A percentile compares a stretch with the other conserved stretches of the same genome.
Evolutionary conservation across 306 rosid genomes (phyloP).

Genomic region (Pterocarpus macrocarpus): DNA sequence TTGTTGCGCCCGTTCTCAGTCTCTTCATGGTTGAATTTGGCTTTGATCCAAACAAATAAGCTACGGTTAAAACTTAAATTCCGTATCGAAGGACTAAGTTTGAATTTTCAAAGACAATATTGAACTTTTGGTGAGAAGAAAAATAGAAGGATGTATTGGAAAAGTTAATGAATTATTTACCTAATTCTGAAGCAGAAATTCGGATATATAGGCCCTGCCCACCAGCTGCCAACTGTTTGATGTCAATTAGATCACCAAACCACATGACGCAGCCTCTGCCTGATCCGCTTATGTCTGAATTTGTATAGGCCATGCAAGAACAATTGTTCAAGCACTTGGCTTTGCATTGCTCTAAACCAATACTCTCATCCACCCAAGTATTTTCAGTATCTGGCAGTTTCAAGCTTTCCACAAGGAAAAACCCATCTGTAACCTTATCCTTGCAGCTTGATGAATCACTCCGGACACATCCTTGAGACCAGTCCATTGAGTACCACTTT

Average conservation of each 20-base stretch:
- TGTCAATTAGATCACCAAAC: conserved; percentile 34
- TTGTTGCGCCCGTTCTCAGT: neutral
- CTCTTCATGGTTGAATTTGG: conserved; percentile 11
- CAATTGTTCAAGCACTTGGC: conserved; percentile 36
- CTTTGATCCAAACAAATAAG: neutral
- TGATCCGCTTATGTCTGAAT: conserved; percentile 36
- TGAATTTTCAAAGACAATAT: neutral
- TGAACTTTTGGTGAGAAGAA: neutral
- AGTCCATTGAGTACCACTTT: conserved; percentile 21
- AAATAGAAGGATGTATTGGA: neutral
- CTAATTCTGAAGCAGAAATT: conserved; percentile 35
- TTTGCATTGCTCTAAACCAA: conserved; percentile 24
- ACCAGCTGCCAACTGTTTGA: neutral
- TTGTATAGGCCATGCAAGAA: conserved; percentile 46
- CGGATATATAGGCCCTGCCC: conserved; percentile 27
- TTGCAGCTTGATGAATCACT: neutral
- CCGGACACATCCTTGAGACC: conserved; percentile 38
- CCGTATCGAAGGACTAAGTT: neutral
- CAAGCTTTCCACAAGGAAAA: neutral
- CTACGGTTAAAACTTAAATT: neutral
- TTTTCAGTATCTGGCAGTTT: conserved; percentile 43
- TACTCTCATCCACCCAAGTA: conserved; percentile 18
- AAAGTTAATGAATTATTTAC: neutral
- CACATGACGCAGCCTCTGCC: conserved; percentile 51
- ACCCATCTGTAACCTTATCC: conserved; percentile 2